These are phyloP conservation scores for Priceomyces carsonii DNA, from an alignment of 805 yeast species.

Conservation along the genomic window DNA sequence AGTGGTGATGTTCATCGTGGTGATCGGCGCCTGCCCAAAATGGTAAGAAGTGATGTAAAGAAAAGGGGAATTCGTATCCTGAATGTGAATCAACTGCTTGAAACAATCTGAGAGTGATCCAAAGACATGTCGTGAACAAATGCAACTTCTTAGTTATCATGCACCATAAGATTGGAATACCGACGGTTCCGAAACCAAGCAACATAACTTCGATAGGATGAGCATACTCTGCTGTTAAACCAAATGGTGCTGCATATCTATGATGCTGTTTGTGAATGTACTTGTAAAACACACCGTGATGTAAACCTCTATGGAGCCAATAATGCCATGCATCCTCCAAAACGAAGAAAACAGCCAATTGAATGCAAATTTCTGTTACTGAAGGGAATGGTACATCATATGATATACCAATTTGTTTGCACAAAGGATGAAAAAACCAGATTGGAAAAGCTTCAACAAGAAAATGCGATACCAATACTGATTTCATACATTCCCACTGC, in stretches of 20 bases:
- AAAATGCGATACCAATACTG: slow-evolving; percentile 83
- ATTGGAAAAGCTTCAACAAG: slow-evolving; percentile 94
- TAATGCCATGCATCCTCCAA: slow-evolving; percentile 97
- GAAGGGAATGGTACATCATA: slow-evolving; percentile 86
- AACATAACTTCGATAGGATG: slow-evolving; percentile 92
- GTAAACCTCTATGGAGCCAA: slow-evolving; percentile 90
- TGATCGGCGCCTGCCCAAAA: slow-evolving; percentile 99
- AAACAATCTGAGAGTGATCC: slow-evolving; percentile 86
- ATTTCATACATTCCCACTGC: slow-evolving; percentile 89
- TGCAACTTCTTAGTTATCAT: slow-evolving; percentile 76
- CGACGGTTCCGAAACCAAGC: slow-evolving; percentile 94
- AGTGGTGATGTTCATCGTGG: slow-evolving; percentile 96
- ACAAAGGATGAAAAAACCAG: slow-evolving; percentile 95
- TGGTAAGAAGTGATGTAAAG: slow-evolving; percentile 87
- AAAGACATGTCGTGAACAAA: slow-evolving; percentile 80
- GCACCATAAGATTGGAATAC: slow-evolving; percentile 87
- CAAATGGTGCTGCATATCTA: slow-evolving; percentile 97
- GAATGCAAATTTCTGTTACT: slow-evolving; percentile 55
- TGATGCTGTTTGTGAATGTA: slow-evolving; percentile 97
- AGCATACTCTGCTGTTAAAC: slow-evolving; percentile 95
- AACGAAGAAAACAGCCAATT: slow-evolving; percentile 75
- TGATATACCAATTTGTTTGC: slow-evolving; percentile 76
- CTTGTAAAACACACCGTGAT: slow-evolving; percentile 85
- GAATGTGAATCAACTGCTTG: slow-evolving; percentile 98
- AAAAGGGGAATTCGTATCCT: slow-evolving; percentile 98